These are phyloP conservation scores for Vitellaria paradoxa DNA, from an alignment of 179 eudicot genomes.

Conservation along the genomic window DNA sequence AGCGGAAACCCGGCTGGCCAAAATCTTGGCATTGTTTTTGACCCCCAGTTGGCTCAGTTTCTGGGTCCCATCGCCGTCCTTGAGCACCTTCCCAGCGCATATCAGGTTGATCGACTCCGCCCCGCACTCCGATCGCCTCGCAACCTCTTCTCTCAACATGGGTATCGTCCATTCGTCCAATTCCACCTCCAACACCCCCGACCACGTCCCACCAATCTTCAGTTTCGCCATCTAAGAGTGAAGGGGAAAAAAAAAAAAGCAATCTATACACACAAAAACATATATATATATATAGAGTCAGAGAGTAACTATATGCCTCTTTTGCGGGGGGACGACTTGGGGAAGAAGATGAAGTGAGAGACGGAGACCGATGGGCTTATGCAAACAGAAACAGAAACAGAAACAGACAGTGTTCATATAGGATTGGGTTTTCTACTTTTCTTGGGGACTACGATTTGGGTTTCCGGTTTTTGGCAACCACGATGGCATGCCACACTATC, in stretches of 20 bases:
- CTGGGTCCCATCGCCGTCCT: conserved; percentile 42
- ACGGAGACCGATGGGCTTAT: neutral
- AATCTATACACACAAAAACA: neutral
- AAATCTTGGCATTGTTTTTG: conserved; percentile 61
- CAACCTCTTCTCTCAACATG: conserved; percentile 57
- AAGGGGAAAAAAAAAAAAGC: neutral
- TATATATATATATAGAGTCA: neutral
- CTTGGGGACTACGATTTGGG: neutral
- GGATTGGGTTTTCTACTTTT: neutral
- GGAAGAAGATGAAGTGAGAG: neutral
- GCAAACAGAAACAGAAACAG: no score
- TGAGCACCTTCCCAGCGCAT: conserved; percentile 63
- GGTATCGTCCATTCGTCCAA: conserved; percentile 63
- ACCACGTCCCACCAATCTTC: conserved; percentile 81
- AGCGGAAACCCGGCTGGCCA: conserved; percentile 45
- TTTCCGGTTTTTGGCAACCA: no score
- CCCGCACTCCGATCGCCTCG: conserved; percentile 38
- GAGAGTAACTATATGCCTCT: neutral
- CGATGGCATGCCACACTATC: no score
- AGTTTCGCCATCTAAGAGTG: conserved; percentile 37
- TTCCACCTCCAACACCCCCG: conserved; percentile 65
- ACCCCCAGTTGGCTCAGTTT: conserved; percentile 57
- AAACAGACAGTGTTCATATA: neutral
- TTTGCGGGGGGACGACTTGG: neutral
- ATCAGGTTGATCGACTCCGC: conserved; percentile 56